Percentiles rank a stretch among this genome's conserved stretches.
Conservation (phyloP, 2,329 filamentous ascomycete species). For the Xylaria sp. region DNA sequence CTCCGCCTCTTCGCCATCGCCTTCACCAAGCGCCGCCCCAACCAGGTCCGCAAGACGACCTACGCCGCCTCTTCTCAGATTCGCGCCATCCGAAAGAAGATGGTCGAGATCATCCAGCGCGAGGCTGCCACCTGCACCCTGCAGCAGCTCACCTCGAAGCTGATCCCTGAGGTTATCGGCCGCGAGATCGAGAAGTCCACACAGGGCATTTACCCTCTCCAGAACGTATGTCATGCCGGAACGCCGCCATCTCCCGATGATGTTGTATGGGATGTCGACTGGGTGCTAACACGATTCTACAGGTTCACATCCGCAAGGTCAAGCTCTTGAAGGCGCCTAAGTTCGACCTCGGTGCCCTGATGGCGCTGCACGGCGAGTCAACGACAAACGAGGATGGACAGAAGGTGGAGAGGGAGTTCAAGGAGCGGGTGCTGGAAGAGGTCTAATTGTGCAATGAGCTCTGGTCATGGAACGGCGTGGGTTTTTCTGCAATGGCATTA, state of each 20-base stretch:
- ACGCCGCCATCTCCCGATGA: conserved; percentile 14
- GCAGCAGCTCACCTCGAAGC: conserved; percentile 95
- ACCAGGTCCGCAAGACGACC: conserved; percentile 99
- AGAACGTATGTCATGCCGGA: conserved; percentile 78
- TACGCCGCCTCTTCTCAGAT: conserved; percentile 98
- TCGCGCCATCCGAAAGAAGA: conserved; percentile 98
- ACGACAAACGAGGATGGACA: conserved; percentile 95
- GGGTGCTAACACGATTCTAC: conserved; percentile 49
- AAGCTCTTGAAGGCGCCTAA: conserved; percentile 99
- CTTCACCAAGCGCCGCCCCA: conserved; percentile 98
- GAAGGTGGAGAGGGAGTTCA: conserved; percentile 99
- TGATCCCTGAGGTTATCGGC: conserved; percentile 99
- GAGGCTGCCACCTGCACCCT: conserved; percentile 96
- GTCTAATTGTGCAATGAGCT: conserved; percentile 73
- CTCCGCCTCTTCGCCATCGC: conserved; percentile 98
- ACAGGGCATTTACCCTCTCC: conserved; percentile 99
- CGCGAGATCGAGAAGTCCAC: conserved; percentile 99
- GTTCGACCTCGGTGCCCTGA: conserved; percentile 96
- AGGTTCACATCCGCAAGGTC: conserved; percentile 99
- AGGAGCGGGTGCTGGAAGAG: conserved; percentile 93
- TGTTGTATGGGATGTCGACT: not conserved
- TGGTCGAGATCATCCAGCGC: conserved; percentile 98
- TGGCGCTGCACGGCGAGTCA: conserved; percentile 97
- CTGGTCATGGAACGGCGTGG: conserved; percentile 58
- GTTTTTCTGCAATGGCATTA: conserved; percentile 58